Conservation (phyloP, 176 grass and related monocot species). For the Phyllostachys edulis region DNA sequence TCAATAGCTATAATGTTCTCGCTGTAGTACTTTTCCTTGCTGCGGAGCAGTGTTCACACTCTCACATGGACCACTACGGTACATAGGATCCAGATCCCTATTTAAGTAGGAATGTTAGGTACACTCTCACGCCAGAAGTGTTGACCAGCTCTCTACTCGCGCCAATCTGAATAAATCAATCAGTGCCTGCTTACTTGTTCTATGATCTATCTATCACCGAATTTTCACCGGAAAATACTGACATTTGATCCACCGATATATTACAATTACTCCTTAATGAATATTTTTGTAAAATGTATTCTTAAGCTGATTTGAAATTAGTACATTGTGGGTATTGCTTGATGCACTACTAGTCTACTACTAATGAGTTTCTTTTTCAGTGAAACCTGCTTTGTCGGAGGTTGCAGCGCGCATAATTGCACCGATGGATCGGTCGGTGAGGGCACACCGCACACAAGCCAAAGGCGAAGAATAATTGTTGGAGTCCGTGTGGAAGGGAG, state of each 20-base stretch:
- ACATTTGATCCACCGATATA: conserved; percentile 10
- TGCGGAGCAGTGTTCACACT: too few relatives aligned
- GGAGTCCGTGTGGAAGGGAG: not conserved
- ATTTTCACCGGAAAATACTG: not conserved
- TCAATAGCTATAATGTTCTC: too few relatives aligned
- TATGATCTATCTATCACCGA: not conserved
- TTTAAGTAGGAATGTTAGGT: conserved; percentile 35
- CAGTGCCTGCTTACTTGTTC: not conserved
- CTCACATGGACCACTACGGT: too few relatives aligned
- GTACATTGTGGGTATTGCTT: not conserved
- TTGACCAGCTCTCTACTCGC: conserved; percentile 7
- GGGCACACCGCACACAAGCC: not conserved
- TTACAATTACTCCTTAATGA: not conserved
- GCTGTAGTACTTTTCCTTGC: too few relatives aligned
- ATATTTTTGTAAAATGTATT: not conserved
- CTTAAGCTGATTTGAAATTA: not conserved
- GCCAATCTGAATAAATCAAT: not conserved
- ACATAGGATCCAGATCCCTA: too few relatives aligned
- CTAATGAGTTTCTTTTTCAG: not conserved
- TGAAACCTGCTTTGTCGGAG: not conserved
- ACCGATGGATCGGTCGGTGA: not conserved
- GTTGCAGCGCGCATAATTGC: conserved; percentile 1
- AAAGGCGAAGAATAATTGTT: not conserved
- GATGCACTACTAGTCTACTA: too few relatives aligned
- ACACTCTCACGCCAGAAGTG: not conserved